A percentile compares a stretch with the other conserved stretches of the same genome.
These are phyloP conservation scores for Trichoderma brevicompactum DNA, from an alignment of 2,329 filamentous ascomycete genomes.

Conservation along the genomic window DNA sequence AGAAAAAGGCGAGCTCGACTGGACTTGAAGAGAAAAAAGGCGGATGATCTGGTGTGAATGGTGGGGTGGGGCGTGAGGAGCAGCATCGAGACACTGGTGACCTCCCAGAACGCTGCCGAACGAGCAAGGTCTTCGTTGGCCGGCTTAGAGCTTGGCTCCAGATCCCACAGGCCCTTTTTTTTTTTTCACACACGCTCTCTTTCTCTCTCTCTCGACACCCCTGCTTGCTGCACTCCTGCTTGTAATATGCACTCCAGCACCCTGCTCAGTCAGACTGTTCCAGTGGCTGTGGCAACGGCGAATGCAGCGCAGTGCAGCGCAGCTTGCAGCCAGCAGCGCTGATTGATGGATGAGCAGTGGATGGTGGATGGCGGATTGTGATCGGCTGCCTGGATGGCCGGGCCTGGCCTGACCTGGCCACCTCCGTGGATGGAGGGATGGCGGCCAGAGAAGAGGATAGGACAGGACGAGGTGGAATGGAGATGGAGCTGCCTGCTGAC, in stretches of 20 bases:
- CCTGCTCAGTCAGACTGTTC: conserved; percentile 23
- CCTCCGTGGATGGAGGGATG: conserved; percentile 7
- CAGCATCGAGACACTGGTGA: conserved; percentile 27
- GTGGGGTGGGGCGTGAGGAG: conserved; percentile 27
- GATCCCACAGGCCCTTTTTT: conserved; percentile 19
- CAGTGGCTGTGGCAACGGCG: conserved; percentile 23
- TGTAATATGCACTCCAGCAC: conserved; percentile 20
- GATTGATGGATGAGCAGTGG: conserved; percentile 17
- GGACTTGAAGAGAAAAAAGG: conserved; percentile 22
- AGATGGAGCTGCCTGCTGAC: conserved; percentile 24
- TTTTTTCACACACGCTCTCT: background rate
- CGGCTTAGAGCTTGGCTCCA: conserved; percentile 22
- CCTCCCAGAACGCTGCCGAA: conserved; percentile 25
- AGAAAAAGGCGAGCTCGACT: conserved; percentile 17
- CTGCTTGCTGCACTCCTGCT: conserved; percentile 25
- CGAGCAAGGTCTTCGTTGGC: conserved; percentile 26
- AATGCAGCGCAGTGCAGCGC: conserved; percentile 15
- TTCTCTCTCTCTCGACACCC: conserved; percentile 8
- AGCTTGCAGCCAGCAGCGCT: conserved; percentile 14
- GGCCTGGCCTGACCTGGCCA: conserved; percentile 14
- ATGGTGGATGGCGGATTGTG: conserved; percentile 15
- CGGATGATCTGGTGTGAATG: conserved; percentile 27
- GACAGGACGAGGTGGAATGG: conserved; percentile 16
- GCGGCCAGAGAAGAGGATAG: background rate
- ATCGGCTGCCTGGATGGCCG: conserved; percentile 23